phyloP scores from a whole-genome alignment of 306 rosid species.

The Spatholobus suberectus region DNA sequence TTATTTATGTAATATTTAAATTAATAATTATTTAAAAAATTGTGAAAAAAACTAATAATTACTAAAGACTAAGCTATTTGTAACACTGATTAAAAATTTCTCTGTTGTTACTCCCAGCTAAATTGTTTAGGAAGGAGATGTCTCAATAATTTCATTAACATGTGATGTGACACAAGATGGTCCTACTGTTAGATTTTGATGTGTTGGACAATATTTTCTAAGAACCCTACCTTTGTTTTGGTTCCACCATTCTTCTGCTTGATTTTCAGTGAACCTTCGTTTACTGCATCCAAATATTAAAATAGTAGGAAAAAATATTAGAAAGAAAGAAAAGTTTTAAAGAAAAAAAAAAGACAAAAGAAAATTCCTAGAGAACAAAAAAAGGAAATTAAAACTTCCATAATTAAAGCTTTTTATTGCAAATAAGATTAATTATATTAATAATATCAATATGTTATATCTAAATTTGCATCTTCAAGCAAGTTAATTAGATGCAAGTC shows the following conservation, averaged over 20 bases:
- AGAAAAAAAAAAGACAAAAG: background rate
- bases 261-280: slow-evolving; percentile 61
- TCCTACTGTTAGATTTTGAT: slow-evolving; percentile 29
- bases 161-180: slow-evolving; percentile 38
- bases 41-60: background rate
- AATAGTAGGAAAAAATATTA: background rate
- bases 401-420: background rate
- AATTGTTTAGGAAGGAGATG: slow-evolving; percentile 38
- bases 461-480: background rate
- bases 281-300: slow-evolving; percentile 55
- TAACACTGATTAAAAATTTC: background rate
- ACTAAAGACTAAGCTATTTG: background rate
- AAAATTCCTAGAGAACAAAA: background rate
- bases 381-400: background rate
- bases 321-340: background rate
- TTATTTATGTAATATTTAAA: background rate
- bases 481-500: no score
- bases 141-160: slow-evolving; percentile 47
- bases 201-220: slow-evolving; percentile 55
- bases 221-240: slow-evolving; percentile 70
- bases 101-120: background rate
- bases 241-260: slow-evolving; percentile 94
- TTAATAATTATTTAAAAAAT: background rate
- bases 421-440: background rate
- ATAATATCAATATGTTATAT: background rate